These are phyloP conservation scores for Blastocystis sp. DNA, from an alignment of 352 stramenopile genomes.

Conservation along the genomic window DNA sequence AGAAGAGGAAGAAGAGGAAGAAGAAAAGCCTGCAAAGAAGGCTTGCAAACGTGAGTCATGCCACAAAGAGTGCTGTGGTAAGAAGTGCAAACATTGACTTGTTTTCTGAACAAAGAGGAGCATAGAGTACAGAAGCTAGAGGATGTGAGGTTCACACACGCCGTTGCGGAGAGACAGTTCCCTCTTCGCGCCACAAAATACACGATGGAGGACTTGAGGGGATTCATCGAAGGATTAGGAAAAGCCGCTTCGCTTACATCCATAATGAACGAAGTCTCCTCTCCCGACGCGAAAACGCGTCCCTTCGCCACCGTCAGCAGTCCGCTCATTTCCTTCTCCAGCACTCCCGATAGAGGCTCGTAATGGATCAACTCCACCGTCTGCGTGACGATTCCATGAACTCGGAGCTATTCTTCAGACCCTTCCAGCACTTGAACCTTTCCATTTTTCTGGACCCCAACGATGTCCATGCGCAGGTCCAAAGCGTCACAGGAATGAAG, in stretches of 20 bases:
- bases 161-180: not conserved
- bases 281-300: not conserved
- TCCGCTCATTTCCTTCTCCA: not conserved
- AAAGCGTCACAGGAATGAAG: not conserved
- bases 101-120: not conserved
- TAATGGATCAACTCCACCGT: not conserved
- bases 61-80: no score
- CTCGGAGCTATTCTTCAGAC: not conserved
- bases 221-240: not conserved
- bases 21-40: not conserved
- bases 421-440: no score
- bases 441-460: not conserved
- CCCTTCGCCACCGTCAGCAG: not conserved
- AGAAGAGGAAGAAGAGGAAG: not conserved
- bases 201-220: not conserved
- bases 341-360: not conserved
- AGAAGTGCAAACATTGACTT: not conserved
- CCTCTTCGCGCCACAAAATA: conserved; percentile 26
- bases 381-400: not conserved
- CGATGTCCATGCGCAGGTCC: not conserved
- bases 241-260: not conserved
- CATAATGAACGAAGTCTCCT: conserved; percentile 9
- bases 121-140: conserved; percentile 4
- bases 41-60: not conserved
- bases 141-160: not conserved